These are phyloP conservation scores for Termitomyces sp. DNA, from an alignment of 768 basidiomycete genomes.

Conservation along the genomic window DNA sequence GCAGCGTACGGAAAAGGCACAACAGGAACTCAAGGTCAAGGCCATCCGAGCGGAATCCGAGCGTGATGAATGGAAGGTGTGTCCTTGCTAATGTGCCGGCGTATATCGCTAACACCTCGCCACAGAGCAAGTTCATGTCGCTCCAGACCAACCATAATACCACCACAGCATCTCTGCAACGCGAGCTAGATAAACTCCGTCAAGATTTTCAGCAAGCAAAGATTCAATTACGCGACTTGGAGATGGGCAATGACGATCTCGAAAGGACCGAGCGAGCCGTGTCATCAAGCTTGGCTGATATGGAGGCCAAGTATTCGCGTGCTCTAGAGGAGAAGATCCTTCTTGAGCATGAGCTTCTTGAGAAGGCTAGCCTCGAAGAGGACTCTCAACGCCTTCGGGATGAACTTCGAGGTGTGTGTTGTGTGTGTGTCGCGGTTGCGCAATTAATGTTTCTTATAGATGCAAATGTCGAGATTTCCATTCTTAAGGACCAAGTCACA, in stretches of 20 bases:
- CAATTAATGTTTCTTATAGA: constrained; percentile 38
- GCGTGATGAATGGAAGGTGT: constrained; percentile 91
- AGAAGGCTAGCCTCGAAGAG: constrained; percentile 87
- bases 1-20: constrained; percentile 79
- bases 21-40: constrained; percentile 74
- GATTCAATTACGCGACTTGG: constrained; percentile 78
- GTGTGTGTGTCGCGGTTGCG: neutral
- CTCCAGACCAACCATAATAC: constrained; percentile 89
- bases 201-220: constrained; percentile 68
- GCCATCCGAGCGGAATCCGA: constrained; percentile 66
- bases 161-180: constrained; percentile 85
- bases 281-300: constrained; percentile 73
- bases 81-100: constrained; percentile 16
- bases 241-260: constrained; percentile 97
- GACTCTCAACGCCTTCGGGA: constrained; percentile 88
- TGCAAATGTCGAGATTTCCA: constrained; percentile 77
- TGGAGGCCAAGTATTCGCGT: constrained; percentile 85
- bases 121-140: constrained; percentile 76
- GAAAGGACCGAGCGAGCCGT: constrained; percentile 92
- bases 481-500: constrained; percentile 64
- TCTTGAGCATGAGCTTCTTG: constrained; percentile 90
- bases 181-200: constrained; percentile 80
- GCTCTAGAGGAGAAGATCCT: constrained; percentile 96
- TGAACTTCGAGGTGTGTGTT: constrained; percentile 74
- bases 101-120: constrained; percentile 4